Base-by-base conservation (phyloP, 129 eudicot species). In the Cynara cardunculus region DNA sequence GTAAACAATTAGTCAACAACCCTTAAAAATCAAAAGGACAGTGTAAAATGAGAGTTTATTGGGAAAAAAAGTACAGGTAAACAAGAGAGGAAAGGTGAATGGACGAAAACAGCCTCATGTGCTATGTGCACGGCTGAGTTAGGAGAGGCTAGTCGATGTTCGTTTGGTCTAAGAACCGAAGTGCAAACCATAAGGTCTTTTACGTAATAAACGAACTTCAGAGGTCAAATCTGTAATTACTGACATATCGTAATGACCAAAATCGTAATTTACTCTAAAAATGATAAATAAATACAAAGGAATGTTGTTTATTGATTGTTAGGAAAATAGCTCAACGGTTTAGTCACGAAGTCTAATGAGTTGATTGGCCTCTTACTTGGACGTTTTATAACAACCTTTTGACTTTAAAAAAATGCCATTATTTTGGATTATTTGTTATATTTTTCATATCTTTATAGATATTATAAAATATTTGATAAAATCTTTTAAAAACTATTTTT, bases 321-420 rank as follows among this genome's bases (percentile, higher is more conserved):
- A 79, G 73, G 34, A 49, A 34, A 49, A 14, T 72, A 71, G 83
- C 78, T 80, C 78, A 80, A 80, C 83, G 72, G 72, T 80, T 32
- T 62, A 27, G 78, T 80, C 73, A 72, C 72, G 78, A 80, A 49
- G 53, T 71, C 70, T 53, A 61, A 70, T 53, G 69, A 30, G 71
- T 79, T 27, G 69, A 79, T 71, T 70, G 83, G 22, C 78, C 31
- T 25, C 0, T 77, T 41, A 66, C 64, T 37, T 14, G 65, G 65
- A 65, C 64, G 31, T 31, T 44, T 19, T 9, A 10, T 26, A 1
- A 46, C 27, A 13, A 77, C 4, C 13, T 67, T 67, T 78, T 77
- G 81, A 77, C 67, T 39, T 67, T 14, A 18, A 7, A 18, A 7
- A 56, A 56, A 56, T 56, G 65, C 10, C 65, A 56, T 56, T 56